Base-by-base conservation (phyloP, 2,329 filamentous ascomycete genomes). In the Talaromyces rugulosus region DNA sequence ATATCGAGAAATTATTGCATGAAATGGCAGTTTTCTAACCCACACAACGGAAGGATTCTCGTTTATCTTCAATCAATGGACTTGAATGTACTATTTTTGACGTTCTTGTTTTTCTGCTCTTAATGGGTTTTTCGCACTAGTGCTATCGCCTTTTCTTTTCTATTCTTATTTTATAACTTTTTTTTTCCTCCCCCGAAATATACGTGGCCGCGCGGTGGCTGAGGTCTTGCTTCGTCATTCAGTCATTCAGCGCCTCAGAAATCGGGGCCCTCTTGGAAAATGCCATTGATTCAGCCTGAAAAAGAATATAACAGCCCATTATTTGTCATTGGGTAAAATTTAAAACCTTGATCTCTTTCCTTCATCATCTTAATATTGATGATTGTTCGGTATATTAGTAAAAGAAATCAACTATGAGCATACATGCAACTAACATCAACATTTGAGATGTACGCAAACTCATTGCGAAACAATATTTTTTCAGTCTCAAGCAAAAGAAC, bases 151-250 rank as follows among this genome's bases (percentile, higher is more conserved):
- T 23, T 56, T 56, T 56, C 8, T 42, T 36, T 42, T 5, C 27
- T 12, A 8, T 28, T 51, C 27, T 51, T 28, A 51, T 23, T 11
- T 7, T 6, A 51, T n/a, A 51, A 18, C 5, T 36, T 23, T 31
- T 23, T 31, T 54, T 30, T 18, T 23, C 23, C 23, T 23, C 23
- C 23, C 23, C 23, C 54, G 12, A 40, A 56, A 27, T 34, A 0
- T 40, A 40, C 30, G 6, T 54, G 52, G 54, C 54, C 54, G 33
- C 54, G 54, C 5, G 8, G 54, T 56, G 54, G 54, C 54, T 56
- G 54, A 42, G 54, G 5, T 56, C 12, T 56, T 40, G 28, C 33
- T 27, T 36, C 53, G 53, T 55, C 53, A 55, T 55, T 23, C 44
- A 50, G n/a, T 9, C 8, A 28, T 23, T 51, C 36, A 40, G 36